Conservation (phyloP, 495 filamentous ascomycete species). For the Aspergillus coremiiformis region DNA sequence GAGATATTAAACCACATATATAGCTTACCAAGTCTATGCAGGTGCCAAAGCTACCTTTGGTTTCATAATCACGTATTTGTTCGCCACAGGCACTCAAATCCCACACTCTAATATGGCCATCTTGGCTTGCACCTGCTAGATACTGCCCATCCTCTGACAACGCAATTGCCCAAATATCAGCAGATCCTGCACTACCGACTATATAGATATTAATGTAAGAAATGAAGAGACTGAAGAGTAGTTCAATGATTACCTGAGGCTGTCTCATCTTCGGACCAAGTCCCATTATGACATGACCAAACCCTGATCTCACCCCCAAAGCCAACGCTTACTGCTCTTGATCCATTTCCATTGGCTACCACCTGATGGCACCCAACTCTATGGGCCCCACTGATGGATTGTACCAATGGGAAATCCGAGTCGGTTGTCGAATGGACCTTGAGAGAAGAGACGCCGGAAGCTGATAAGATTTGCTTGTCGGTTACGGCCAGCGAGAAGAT, state of each 20-base stretch:
- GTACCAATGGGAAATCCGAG: constrained; percentile 63
- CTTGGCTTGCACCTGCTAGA: constrained; percentile 71
- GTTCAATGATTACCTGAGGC: constrained; percentile 33
- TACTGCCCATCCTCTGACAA: constrained; percentile 75
- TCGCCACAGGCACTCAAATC: constrained; percentile 48
- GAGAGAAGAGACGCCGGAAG: constrained; percentile 71
- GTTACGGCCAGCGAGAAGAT: constrained; percentile 89
- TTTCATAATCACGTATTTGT: constrained; percentile 76
- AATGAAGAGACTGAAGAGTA: constrained; percentile 10
- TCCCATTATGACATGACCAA: constrained; percentile 55
- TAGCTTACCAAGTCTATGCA: constrained; percentile 67
- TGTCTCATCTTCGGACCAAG: constrained; percentile 46
- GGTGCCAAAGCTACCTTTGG: constrained; percentile 83
- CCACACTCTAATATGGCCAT: constrained; percentile 87
- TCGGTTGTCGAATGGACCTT: constrained; percentile 66
- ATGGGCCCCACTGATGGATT: constrained; percentile 70
- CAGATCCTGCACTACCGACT: constrained; percentile 42
- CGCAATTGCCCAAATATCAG: constrained; percentile 75
- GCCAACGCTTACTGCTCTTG: constrained; percentile 68
- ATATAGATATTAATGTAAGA: constrained; percentile 5
- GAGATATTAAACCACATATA: neutral
- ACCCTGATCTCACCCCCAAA: constrained; percentile 81
- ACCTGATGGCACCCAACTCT: constrained; percentile 86
- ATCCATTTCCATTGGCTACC: constrained; percentile 58
- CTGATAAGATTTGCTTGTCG: constrained; percentile 65